Percentiles rank a stretch among this genome's conserved stretches.
Evolutionary conservation across 441 rosid genomes (phyloP).

Genomic region (Gossypium aridum): DNA sequence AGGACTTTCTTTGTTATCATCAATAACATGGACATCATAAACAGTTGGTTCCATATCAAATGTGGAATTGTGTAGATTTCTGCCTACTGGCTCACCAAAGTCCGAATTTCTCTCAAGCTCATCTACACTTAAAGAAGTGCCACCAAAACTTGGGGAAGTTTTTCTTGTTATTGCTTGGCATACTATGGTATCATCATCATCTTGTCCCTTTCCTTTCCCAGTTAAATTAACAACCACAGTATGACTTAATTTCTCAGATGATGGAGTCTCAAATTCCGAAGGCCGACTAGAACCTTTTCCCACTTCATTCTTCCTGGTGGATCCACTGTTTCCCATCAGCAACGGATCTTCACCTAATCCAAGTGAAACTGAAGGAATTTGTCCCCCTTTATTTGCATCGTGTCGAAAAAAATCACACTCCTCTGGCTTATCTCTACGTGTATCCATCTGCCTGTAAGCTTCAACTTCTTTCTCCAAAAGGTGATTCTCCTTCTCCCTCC

Average conservation of each 20-base stretch:
- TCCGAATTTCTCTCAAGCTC: slow-evolving; percentile 23
- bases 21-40: slow-evolving; percentile 58
- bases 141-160: slow-evolving; percentile 3
- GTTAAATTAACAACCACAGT: background rate
- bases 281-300: slow-evolving; percentile 5
- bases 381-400: background rate
- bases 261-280: slow-evolving; percentile 5
- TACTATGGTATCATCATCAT: slow-evolving; percentile 8
- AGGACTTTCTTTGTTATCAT: slow-evolving; percentile 21
- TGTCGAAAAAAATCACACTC: background rate
- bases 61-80: slow-evolving; percentile 12
- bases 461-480: slow-evolving; percentile 56
- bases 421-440: background rate
- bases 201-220: slow-evolving; percentile 6
- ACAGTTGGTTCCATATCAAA: slow-evolving; percentile 37
- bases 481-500: slow-evolving; percentile 52
- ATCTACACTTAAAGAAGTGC: slow-evolving; percentile 13
- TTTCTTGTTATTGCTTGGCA: slow-evolving; percentile 9
- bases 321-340: slow-evolving; percentile 10
- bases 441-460: slow-evolving; percentile 33
- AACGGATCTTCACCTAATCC: slow-evolving; percentile 18
- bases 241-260: background rate
- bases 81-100: slow-evolving; percentile 13
- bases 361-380: slow-evolving; percentile 10
- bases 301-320: background rate